These are phyloP conservation scores for Dryas alaskensis DNA, from an alignment of 306 rosid genomes.

Conservation along the genomic window DNA sequence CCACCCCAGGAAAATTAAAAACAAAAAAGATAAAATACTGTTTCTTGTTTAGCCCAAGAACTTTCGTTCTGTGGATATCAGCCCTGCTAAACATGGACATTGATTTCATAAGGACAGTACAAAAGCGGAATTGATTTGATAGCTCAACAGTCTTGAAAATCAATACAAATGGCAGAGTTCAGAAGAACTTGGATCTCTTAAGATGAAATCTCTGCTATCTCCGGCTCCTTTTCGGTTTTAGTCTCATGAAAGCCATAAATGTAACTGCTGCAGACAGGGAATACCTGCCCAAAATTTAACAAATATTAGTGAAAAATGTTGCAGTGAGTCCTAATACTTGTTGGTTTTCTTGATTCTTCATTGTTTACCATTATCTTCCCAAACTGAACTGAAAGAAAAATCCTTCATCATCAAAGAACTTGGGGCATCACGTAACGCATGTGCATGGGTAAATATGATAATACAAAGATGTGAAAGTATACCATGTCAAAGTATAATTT, in stretches of 20 bases:
- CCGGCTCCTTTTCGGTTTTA: constrained; percentile 46
- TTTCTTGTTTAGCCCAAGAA: too few species aligned
- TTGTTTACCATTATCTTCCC: not conserved
- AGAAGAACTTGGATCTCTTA: not conserved
- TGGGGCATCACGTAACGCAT: not conserved
- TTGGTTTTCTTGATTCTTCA: not conserved
- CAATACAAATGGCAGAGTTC: not conserved
- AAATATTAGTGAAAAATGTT: not conserved
- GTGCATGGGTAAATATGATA: not conserved
- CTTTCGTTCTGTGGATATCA: too few species aligned
- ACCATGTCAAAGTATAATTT: constrained; percentile 92
- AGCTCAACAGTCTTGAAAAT: not conserved
- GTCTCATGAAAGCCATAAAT: constrained; percentile 82
- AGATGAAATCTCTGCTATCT: constrained; percentile 39
- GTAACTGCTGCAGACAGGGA: constrained; percentile 91
- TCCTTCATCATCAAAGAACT: not conserved
- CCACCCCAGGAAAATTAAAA: too few species aligned
- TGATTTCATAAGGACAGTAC: not conserved
- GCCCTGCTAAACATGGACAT: too few species aligned
- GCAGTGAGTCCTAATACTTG: not conserved
- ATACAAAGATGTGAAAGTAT: constrained; percentile 13
- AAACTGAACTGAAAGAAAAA: not conserved
- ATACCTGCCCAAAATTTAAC: constrained; percentile 56
- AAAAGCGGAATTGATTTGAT: not conserved
- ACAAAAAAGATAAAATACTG: too few species aligned